Evolutionary conservation across 805 yeast genomes (phyloP).

Genomic region (Clavispora fructus): DNA sequence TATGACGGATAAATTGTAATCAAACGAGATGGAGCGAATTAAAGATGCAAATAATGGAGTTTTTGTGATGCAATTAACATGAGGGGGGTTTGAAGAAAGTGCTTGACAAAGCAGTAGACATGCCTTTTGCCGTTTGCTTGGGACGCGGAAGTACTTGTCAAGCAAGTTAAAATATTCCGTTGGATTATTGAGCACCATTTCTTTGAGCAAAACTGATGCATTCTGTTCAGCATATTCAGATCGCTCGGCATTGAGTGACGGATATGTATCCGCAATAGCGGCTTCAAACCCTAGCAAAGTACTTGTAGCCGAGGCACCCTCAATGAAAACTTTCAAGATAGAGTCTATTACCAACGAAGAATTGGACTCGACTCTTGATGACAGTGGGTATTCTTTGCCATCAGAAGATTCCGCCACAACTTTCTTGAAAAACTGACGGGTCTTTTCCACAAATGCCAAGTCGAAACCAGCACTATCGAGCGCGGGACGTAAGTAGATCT

Average conservation of each 20-base stretch:
- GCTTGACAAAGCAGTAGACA: neutral
- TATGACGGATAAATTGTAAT: conserved; percentile 36
- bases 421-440: conserved; percentile 21
- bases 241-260: conserved; percentile 44
- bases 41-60: conserved; percentile 34
- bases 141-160: conserved; percentile 28
- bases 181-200: conserved; percentile 39
- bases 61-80: conserved; percentile 25
- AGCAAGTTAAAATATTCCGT: conserved; percentile 31
- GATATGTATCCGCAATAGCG: conserved; percentile 13
- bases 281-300: conserved; percentile 14
- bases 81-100: conserved; percentile 22
- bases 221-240: conserved; percentile 43
- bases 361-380: conserved; percentile 21
- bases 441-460: conserved; percentile 28
- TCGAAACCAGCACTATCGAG: conserved; percentile 55
- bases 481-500: conserved; percentile 44
- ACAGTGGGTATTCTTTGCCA: conserved; percentile 12
- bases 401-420: conserved; percentile 1
- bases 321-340: conserved; percentile 23
- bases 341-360: conserved; percentile 18
- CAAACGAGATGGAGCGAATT: conserved; percentile 35
- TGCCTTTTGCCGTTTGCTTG: conserved; percentile 31
- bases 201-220: conserved; percentile 33
- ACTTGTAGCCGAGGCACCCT: conserved; percentile 11